Evolutionary conservation across 345 rosid species (phyloP).

Genomic region (Reutealis trisperma): DNA sequence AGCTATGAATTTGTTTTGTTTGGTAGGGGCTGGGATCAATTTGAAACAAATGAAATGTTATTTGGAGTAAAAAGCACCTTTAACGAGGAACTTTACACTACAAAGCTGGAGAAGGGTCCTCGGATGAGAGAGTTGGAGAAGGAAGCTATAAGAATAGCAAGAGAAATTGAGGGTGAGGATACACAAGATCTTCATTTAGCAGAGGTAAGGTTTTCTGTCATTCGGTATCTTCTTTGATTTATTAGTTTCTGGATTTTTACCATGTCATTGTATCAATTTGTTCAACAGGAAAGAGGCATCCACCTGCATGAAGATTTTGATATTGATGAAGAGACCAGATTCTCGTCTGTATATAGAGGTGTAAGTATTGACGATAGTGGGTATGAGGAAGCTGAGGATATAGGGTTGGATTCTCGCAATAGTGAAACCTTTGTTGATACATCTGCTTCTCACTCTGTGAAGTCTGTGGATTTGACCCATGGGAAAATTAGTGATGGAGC

Average conservation of each 20-base stretch:
- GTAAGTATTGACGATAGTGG: constrained; percentile 70
- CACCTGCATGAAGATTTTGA: constrained; percentile 56
- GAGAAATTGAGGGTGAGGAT: constrained; percentile 89
- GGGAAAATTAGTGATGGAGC: constrained; percentile 45
- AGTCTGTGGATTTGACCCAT: constrained; percentile 41
- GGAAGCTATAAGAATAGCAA: constrained; percentile 81
- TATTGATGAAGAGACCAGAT: constrained; percentile 83
- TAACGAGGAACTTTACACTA: constrained; percentile 85
- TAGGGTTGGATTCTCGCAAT: constrained; percentile 56
- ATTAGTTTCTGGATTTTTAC: constrained; percentile 6
- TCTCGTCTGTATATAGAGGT: constrained; percentile 71
- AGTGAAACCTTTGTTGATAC: constrained; percentile 60
- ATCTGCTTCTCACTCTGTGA: constrained; percentile 41
- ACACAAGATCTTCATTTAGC: constrained; percentile 88
- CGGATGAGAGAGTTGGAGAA: constrained; percentile 60
- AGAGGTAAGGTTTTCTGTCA: constrained; percentile 51
- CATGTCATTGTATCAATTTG: constrained; percentile 17
- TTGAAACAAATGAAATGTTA: constrained; percentile 64
- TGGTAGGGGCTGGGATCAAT: constrained; percentile 83
- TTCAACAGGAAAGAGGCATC: constrained; percentile 80
- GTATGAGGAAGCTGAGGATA: constrained; percentile 65
- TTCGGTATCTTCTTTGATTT: neutral
- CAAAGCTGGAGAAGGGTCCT: constrained; percentile 77
- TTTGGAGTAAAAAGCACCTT: constrained; percentile 94
- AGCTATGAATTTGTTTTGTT: neutral